Evolutionary conservation across 495 filamentous ascomycete species (phyloP), one percentile per base, ranked within the genome.

Genomic region (Xylaria scruposa): DNA sequence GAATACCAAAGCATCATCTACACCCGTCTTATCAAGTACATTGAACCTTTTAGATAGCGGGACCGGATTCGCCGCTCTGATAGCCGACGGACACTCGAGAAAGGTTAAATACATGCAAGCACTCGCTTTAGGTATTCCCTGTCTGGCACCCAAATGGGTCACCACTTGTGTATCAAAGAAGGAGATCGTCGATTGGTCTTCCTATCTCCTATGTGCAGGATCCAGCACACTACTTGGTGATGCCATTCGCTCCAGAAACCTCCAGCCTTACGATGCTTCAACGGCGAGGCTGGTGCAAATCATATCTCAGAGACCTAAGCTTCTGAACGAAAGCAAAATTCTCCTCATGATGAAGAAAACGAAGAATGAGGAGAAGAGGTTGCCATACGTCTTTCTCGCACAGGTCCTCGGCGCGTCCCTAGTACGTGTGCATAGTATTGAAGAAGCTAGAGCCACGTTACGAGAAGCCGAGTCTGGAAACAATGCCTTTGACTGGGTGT

Each of bases 71-170:
- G 87, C 90, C 0, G 93, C 92, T 29, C 82, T 98, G 21, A 94
- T 99, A 71, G 91, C 96, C 0, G 92, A 98, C 78, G 88, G 88
- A 36, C 91, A 97, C 79, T 97, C 92, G 15, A 90, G 96, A n/a
- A 91, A 92, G 68, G 89, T 90, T 46, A 99, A 99, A 73, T 97
- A 96, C 80, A 92, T 99, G 86, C 95, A 98, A 79, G 96, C 96
- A 0, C 89, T 99, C 15, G 95, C 97, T 9, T 87, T 99, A 4
- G 93, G 93, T 5, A 78, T 99, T 1, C 97, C 97, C 0, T 97
- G 94, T 73, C 85, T 99, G 7, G 89, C 91, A 5, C 86, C 86
- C 0, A 88, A 90, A 40, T 99, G 97, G 97, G 83, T 98, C 67
- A 85, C 87, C 38, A 90, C 92, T 65, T 97, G 93, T 74, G 81